phyloP scores from a whole-genome alignment of 345 rosid species.

The Dovyalis caffra region DNA sequence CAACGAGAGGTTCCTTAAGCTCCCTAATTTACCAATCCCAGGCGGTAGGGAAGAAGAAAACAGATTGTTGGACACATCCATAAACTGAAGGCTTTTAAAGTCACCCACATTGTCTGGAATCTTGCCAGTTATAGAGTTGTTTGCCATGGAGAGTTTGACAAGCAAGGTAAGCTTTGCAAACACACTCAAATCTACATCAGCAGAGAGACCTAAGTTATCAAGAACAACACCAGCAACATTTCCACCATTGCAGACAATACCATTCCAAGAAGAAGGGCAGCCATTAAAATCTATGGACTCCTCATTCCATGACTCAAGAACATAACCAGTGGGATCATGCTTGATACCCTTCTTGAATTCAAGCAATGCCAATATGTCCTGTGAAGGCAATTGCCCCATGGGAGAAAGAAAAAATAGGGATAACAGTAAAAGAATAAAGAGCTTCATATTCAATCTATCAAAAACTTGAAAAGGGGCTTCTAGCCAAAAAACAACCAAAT shows the following conservation, averaged over 20 bases:
- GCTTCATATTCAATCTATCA: slow-evolving; percentile 45
- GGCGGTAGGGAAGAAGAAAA: slow-evolving; percentile 60
- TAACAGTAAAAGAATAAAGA: slow-evolving; percentile 43
- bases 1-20: slow-evolving; percentile 70
- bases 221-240: slow-evolving; percentile 90
- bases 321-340: slow-evolving; percentile 97
- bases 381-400: slow-evolving; percentile 93
- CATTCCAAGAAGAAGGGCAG: slow-evolving; percentile 98
- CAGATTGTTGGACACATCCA: slow-evolving; percentile 76
- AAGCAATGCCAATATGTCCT: slow-evolving; percentile 88
- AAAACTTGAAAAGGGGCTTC: background rate
- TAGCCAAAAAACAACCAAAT: slow-evolving; percentile 18
- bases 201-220: slow-evolving; percentile 71
- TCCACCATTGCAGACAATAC: slow-evolving; percentile 83
- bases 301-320: slow-evolving; percentile 89
- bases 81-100: slow-evolving; percentile 68
- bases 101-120: slow-evolving; percentile 62
- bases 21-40: slow-evolving; percentile 61
- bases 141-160: slow-evolving; percentile 81
- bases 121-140: slow-evolving; percentile 75
- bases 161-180: slow-evolving; percentile 85
- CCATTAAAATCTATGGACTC: slow-evolving; percentile 95
- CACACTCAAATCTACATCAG: slow-evolving; percentile 74
- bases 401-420: slow-evolving; percentile 47
- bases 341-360: slow-evolving; percentile 93